These are phyloP conservation scores for Pseudonitzschia delicatissima DNA, from an alignment of 108 stramenopile genomes.

Conservation along the genomic window DNA sequence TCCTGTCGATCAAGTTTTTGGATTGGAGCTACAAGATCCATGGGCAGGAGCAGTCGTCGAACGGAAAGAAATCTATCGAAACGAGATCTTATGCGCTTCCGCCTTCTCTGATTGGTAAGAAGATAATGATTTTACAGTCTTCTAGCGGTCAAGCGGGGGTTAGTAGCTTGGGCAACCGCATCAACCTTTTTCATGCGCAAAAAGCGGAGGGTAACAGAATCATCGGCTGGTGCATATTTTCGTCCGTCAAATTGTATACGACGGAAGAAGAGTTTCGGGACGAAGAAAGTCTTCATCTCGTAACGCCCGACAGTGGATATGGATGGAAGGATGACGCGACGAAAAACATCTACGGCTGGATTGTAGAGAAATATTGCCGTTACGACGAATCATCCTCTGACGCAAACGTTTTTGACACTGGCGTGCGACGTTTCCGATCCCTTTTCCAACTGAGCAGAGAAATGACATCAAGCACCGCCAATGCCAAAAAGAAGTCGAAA, in stretches of 20 bases:
- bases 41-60: conserved; percentile 50
- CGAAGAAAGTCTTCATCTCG: conserved; percentile 57
- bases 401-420: background rate
- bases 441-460: conserved; percentile 28
- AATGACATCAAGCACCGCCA: background rate
- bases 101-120: conserved; percentile 42
- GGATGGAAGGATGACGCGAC: conserved; percentile 61
- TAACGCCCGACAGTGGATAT: conserved; percentile 49
- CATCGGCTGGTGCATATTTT: conserved; percentile 63
- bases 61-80: conserved; percentile 66
- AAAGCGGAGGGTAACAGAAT: background rate
- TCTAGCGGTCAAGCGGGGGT: conserved; percentile 43
- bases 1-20: conserved; percentile 28
- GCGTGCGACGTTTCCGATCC: conserved; percentile 40
- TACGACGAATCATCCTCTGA: conserved; percentile 6
- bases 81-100: conserved; percentile 67
- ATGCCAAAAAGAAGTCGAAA: background rate
- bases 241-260: conserved; percentile 37
- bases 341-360: conserved; percentile 61
- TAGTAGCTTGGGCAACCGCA: conserved; percentile 39
- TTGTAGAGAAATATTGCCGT: conserved; percentile 38
- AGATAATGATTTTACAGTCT: conserved; percentile 61
- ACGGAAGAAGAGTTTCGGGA: conserved; percentile 41
- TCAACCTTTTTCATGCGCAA: background rate
- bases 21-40: conserved; percentile 74